Evolutionary conservation across 2,329 filamentous ascomycete species (phyloP).

Genomic region (Stagonosporopsis vannaccii): DNA sequence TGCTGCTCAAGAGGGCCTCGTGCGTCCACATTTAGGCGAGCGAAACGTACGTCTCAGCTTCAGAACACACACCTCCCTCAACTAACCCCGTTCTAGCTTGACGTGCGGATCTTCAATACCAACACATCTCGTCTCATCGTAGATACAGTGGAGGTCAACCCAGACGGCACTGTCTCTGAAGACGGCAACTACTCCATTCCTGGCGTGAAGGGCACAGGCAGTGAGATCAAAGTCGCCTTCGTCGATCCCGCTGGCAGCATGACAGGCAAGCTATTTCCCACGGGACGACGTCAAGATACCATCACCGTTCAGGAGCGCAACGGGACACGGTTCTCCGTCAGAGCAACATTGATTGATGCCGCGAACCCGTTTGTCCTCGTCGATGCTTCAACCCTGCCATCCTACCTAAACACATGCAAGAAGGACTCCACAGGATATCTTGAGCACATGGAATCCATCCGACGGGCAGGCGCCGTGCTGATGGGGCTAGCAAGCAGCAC

Average conservation of each 20-base stretch:
- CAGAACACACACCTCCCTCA: too few species aligned
- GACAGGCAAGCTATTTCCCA: slow-evolving; percentile 67
- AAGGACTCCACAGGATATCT: slow-evolving; percentile 56
- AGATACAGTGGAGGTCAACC: slow-evolving; percentile 59
- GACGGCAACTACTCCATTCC: slow-evolving; percentile 67
- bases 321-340: slow-evolving; percentile 46
- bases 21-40: slow-evolving; percentile 43
- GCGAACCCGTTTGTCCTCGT: slow-evolving; percentile 71
- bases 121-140: slow-evolving; percentile 70
- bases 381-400: slow-evolving; percentile 59
- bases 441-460: slow-evolving; percentile 62
- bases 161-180: slow-evolving; percentile 50
- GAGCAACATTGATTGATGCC: slow-evolving; percentile 66
- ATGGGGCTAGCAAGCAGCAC: slow-evolving; percentile 64
- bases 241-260: slow-evolving; percentile 68
- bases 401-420: slow-evolving; percentile 53
- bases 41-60: slow-evolving; percentile 18
- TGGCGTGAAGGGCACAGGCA: slow-evolving; percentile 66
- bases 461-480: slow-evolving; percentile 60
- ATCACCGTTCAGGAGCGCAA: slow-evolving; percentile 45
- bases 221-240: slow-evolving; percentile 66
- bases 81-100: slow-evolving; percentile 22
- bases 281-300: slow-evolving; percentile 60
- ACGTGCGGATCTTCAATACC: slow-evolving; percentile 70
- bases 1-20: slow-evolving; percentile 62